phyloP scores from a whole-genome alignment of 2,329 filamentous ascomycete genomes.

The Conoideocrella luteorostrata region DNA sequence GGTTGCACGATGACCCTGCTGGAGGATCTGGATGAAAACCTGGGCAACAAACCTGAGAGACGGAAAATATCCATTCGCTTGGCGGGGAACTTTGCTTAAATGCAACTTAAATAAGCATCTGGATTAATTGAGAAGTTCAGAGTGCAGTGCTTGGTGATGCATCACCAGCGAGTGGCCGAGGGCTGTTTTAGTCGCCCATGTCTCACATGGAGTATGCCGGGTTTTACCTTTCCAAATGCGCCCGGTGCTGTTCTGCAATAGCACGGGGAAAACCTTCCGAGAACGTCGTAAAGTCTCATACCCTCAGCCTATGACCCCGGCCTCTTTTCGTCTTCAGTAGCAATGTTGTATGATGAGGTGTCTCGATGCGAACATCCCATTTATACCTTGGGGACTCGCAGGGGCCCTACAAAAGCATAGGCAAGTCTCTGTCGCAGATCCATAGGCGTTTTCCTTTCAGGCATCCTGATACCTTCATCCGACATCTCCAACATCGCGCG shows the following conservation, averaged over 20 bases:
- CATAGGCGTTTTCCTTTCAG: not conserved
- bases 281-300: not conserved
- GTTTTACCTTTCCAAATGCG: not conserved
- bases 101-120: too few species aligned
- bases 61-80: too few species aligned
- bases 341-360: not conserved
- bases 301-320: not conserved
- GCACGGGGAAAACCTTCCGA: not conserved
- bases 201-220: not conserved
- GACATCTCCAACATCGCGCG: not conserved
- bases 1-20: not conserved
- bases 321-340: not conserved
- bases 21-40: too few species aligned
- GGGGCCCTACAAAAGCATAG: conserved; percentile 6
- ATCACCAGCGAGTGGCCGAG: too few species aligned
- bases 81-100: too few species aligned
- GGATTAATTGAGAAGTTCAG: too few species aligned
- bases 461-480: not conserved
- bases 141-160: too few species aligned
- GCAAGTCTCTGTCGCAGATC: not conserved
- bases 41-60: too few species aligned
- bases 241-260: not conserved
- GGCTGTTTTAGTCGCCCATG: too few species aligned
- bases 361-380: not conserved
- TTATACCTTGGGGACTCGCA: too few species aligned